These are phyloP conservation scores for Candida suzukii DNA, from an alignment of 805 yeast species.

Conservation along the genomic window DNA sequence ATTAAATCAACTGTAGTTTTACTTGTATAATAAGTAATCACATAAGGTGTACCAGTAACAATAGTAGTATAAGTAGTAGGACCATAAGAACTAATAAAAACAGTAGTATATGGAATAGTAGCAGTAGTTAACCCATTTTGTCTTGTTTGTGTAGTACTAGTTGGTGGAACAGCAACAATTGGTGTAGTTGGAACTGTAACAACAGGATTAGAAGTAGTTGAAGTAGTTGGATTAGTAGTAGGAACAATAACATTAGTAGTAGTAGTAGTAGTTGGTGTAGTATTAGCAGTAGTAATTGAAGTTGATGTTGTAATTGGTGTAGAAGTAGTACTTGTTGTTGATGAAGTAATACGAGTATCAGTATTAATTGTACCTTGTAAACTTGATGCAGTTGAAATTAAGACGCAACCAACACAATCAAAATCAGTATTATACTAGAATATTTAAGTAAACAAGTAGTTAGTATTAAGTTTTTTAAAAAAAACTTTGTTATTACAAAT, in stretches of 20 bases:
- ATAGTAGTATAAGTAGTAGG: not conserved
- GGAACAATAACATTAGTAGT: conserved; percentile 1
- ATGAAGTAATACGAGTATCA: conserved; percentile 9
- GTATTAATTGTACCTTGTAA: conserved; percentile 18
- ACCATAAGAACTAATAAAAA: not conserved
- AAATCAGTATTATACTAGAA: conserved; percentile 20
- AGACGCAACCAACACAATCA: conserved; percentile 18
- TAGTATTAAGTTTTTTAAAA: too few relatives aligned
- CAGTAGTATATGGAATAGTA: not conserved
- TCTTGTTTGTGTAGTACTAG: too few relatives aligned
- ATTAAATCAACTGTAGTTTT: conserved; percentile 1
- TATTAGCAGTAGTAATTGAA: conserved; percentile 5
- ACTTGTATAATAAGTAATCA: not conserved
- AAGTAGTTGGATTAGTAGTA: not conserved
- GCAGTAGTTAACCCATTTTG: too few relatives aligned
- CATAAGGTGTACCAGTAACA: not conserved
- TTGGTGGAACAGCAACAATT: conserved; percentile 4
- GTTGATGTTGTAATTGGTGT: conserved; percentile 7
- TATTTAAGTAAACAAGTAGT: too few relatives aligned
- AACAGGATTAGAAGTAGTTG: conserved; percentile 1
- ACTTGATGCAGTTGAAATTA: conserved; percentile 20
- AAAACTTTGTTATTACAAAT: too few relatives aligned
- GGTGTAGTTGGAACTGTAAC: not conserved
- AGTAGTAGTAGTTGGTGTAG: conserved; percentile 3
- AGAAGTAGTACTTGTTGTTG: conserved; percentile 5